These are phyloP conservation scores for Gyrodon lividus DNA, from an alignment of 768 basidiomycete species.

Conservation along the genomic window DNA sequence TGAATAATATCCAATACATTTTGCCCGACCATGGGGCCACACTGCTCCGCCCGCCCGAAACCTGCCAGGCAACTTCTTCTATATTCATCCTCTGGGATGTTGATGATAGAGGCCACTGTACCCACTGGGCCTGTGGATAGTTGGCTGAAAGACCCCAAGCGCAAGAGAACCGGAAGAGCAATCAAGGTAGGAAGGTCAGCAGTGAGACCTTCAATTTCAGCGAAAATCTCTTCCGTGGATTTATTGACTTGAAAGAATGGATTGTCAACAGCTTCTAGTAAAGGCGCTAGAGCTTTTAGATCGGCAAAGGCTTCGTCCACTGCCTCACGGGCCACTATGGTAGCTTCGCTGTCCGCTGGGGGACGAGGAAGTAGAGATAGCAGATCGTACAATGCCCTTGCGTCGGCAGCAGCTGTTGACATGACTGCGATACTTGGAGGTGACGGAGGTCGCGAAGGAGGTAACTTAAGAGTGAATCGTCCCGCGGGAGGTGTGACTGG, in stretches of 20 bases:
- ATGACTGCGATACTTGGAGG: slow-evolving; percentile 40
- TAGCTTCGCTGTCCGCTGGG: slow-evolving; percentile 41
- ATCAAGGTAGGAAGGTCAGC: slow-evolving; percentile 72
- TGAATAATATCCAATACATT: slow-evolving; percentile 54
- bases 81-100: slow-evolving; percentile 61
- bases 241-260: slow-evolving; percentile 26
- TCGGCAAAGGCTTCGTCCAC: slow-evolving; percentile 77
- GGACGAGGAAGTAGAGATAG: slow-evolving; percentile 64
- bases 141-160: slow-evolving; percentile 34
- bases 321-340: slow-evolving; percentile 69
- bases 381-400: slow-evolving; percentile 60
- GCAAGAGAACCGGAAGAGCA: slow-evolving; percentile 66
- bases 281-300: slow-evolving; percentile 51
- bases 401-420: slow-evolving; percentile 54
- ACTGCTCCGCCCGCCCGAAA: slow-evolving; percentile 78
- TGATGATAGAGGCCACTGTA: slow-evolving; percentile 51
- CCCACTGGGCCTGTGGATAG: slow-evolving; percentile 15
- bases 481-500: slow-evolving; percentile 55
- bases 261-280: slow-evolving; percentile 52
- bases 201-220: slow-evolving; percentile 53
- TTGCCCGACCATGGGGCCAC: slow-evolving; percentile 55
- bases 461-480: slow-evolving; percentile 66
- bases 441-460: slow-evolving; percentile 64
- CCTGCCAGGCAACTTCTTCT: slow-evolving; percentile 68
- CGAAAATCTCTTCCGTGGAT: slow-evolving; percentile 26